Percentiles rank a stretch among this genome's conserved stretches.
phyloP scores from a whole-genome alignment of 2,329 filamentous ascomycete genomes.

The Calcarisporium arbuscula region DNA sequence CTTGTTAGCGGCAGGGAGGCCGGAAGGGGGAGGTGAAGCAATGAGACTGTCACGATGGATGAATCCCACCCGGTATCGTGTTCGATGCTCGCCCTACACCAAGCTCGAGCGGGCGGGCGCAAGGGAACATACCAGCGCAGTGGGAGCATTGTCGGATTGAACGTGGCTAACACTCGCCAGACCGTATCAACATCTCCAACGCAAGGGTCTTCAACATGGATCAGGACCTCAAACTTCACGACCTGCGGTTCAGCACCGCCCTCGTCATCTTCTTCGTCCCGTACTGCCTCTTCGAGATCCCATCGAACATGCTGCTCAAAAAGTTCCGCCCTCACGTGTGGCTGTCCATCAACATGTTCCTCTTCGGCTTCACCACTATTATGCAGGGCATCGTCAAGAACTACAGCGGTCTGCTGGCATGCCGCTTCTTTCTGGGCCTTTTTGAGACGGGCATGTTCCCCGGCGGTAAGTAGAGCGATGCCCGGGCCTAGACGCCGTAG shows the following conservation, averaged over 20 bases:
- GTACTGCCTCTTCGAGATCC: slow-evolving; percentile 67
- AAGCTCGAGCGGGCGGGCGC: too few relatives aligned
- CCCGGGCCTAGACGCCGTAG: too few relatives aligned
- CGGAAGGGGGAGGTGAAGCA: too few relatives aligned
- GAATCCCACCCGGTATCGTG: too few relatives aligned
- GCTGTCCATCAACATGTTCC: slow-evolving; percentile 77
- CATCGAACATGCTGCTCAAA: slow-evolving; percentile 63
- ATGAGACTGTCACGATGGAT: too few relatives aligned
- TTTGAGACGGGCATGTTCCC: slow-evolving; percentile 70
- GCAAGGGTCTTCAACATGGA: slow-evolving; percentile 61
- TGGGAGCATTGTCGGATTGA: background rate
- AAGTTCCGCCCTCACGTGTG: slow-evolving; percentile 55
- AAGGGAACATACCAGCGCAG: background rate
- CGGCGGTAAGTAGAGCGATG: slow-evolving; percentile 29
- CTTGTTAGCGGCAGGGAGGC: too few relatives aligned
- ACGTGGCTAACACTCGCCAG: slow-evolving; percentile 15
- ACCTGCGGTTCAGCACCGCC: slow-evolving; percentile 63
- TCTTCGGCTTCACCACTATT: slow-evolving; percentile 70
- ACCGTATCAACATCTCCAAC: slow-evolving; percentile 75
- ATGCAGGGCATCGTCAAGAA: slow-evolving; percentile 72
- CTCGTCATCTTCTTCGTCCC: slow-evolving; percentile 79
- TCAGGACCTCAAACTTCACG: slow-evolving; percentile 51
- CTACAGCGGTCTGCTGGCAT: slow-evolving; percentile 70
- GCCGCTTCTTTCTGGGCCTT: slow-evolving; percentile 78
- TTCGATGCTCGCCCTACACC: too few relatives aligned